Conservation (phyloP, 2,329 filamentous ascomycete species). For the Pezicula neosporulosa region DNA sequence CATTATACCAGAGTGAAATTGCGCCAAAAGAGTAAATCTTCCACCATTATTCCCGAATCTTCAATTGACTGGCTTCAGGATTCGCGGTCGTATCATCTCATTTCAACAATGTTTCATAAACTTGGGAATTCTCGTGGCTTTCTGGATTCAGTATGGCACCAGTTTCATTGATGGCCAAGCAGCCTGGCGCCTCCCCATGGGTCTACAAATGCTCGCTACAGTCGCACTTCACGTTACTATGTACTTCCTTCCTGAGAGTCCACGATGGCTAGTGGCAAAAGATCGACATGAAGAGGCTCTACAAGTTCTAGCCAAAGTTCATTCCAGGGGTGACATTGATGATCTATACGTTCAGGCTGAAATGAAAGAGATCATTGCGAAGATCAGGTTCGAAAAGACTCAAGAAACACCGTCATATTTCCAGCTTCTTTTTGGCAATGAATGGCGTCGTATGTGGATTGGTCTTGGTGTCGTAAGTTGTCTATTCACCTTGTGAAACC, state of each 20-base stretch:
- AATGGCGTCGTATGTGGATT: conserved; percentile 18
- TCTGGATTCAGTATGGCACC: conserved; percentile 13
- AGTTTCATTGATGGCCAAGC: conserved; percentile 4
- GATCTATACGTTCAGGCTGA: conserved; percentile 3
- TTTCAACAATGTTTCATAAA: conserved; percentile 22
- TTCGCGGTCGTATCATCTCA: conserved; percentile 21
- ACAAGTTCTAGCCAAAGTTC: conserved; percentile 50
- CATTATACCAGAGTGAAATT: conserved; percentile 7
- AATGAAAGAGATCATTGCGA: neutral
- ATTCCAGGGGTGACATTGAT: conserved; percentile 37
- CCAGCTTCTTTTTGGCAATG: conserved; percentile 14
- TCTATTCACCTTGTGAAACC: neutral
- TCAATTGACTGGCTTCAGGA: conserved; percentile 4
- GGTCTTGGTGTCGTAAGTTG: conserved; percentile 20
- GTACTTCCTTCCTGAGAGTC: conserved; percentile 49
- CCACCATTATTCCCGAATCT: neutral
- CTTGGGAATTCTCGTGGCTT: conserved; percentile 17
- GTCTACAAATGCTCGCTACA: conserved; percentile 16
- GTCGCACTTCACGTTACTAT: conserved; percentile 23
- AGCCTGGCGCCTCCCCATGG: conserved; percentile 25
- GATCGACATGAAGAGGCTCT: conserved; percentile 53
- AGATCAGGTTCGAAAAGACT: neutral
- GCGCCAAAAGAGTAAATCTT: conserved; percentile 8
- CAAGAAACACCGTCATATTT: conserved; percentile 11
- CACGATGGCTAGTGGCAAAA: conserved; percentile 50